Conservation (phyloP, 441 rosid genomes). For the Flueggea neowawraea region DNA sequence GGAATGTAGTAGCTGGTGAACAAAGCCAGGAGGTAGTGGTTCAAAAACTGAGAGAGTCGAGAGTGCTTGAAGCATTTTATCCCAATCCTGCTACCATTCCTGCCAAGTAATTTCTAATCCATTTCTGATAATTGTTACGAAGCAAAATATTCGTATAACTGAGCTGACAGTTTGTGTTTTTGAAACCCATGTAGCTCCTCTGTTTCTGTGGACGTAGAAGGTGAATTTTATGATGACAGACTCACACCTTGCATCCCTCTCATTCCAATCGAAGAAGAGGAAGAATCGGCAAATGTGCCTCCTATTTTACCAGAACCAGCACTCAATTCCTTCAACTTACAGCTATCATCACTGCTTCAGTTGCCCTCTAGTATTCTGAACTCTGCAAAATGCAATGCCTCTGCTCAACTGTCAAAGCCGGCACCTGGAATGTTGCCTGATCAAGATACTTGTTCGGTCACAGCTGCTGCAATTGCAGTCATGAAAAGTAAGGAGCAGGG, state of each 20-base stretch:
- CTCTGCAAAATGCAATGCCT: conserved; percentile 1
- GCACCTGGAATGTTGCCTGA: conserved; percentile 13
- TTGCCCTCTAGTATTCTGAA: conserved; percentile 15
- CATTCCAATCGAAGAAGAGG: conserved; percentile 55
- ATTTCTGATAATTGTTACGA: not conserved
- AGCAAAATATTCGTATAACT: not conserved
- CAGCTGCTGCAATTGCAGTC: conserved; percentile 34
- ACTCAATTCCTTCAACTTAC: not conserved
- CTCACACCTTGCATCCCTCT: conserved; percentile 52
- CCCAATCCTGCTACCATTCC: conserved; percentile 85
- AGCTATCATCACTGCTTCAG: conserved; percentile 8
- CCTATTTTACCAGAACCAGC: conserved; percentile 16
- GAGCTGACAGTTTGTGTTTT: conserved; percentile 3
- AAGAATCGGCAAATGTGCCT: conserved; percentile 19
- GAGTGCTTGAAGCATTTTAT: conserved; percentile 83
- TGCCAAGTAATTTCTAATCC: conserved; percentile 35
- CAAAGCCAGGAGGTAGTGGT: conserved; percentile 68
- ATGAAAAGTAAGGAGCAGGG: conserved; percentile 36
- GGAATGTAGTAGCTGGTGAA: conserved; percentile 84
- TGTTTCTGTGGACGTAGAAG: conserved; percentile 33
- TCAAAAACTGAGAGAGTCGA: conserved; percentile 66
- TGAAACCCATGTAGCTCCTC: conserved; percentile 34
- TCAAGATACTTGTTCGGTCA: conserved; percentile 24
- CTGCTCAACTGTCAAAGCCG: conserved; percentile 9
- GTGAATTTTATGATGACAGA: conserved; percentile 42